Conservation (phyloP, 1,284 basidiomycete genomes). For the Meripilus lineatus region DNA sequence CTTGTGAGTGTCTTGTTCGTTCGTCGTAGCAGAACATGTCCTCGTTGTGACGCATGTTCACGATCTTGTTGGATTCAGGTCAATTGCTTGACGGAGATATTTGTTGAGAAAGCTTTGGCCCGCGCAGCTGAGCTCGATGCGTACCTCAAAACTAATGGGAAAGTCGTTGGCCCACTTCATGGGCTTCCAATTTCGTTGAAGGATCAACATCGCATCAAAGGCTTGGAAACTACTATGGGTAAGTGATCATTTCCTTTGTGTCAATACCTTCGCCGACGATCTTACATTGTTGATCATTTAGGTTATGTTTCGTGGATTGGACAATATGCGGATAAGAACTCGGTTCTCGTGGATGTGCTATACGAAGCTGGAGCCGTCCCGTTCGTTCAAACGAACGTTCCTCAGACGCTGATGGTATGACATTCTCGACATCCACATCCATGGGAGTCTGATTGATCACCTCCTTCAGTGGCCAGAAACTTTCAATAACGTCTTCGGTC, state of each 20-base stretch:
- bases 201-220: conserved; percentile 57
- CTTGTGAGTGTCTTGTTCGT: conserved; percentile 32
- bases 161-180: conserved; percentile 44
- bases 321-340: conserved; percentile 46
- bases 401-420: conserved; percentile 38
- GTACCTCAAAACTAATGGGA: conserved; percentile 33
- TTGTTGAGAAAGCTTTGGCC: conserved; percentile 41
- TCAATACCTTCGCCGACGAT: background rate
- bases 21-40: conserved; percentile 7
- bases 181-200: conserved; percentile 52
- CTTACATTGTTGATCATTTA: conserved; percentile 17
- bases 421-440: background rate
- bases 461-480: conserved; percentile 33
- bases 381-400: conserved; percentile 68
- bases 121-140: conserved; percentile 42
- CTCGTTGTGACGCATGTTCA: conserved; percentile 5
- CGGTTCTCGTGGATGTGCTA: conserved; percentile 55
- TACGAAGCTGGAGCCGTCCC: conserved; percentile 59
- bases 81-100: conserved; percentile 49
- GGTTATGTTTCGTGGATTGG: conserved; percentile 70
- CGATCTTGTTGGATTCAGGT: conserved; percentile 23
- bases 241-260: conserved; percentile 16
- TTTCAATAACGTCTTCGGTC: conserved; percentile 40
- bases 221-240: conserved; percentile 56
- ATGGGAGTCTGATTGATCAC: background rate